Evolutionary conservation across 345 rosid species (phyloP), one percentile per base, ranked within the genome.

Genomic region (Rhizophora apiculata): DNA sequence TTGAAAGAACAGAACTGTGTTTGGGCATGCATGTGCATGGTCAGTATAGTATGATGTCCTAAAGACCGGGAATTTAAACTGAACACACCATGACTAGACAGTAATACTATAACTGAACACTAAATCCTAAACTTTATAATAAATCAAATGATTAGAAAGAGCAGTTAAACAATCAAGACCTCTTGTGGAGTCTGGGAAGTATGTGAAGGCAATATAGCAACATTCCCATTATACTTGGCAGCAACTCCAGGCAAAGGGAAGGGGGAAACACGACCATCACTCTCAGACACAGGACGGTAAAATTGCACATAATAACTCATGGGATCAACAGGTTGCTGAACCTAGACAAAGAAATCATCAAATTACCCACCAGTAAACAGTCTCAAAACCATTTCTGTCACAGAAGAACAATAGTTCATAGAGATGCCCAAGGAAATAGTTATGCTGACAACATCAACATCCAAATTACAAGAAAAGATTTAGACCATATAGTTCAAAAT

Each of bases 311-410:
- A 87, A 78, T 82, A 90, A 76, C 85, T 84, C 19, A 88, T 68
- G 63, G 96, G 84, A 85, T 93, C 98, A 86, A 84, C 79, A 56
- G 94, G 90, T 74, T 86, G 97, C 63, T 81, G 94, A 64, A 88
- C 88, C 92, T 88, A 78, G 54, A 76, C 39, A 76, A 29, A 60
- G 54, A 76, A 77, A 79, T 31, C 71, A 68, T 72, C 51, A 70
- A 74, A 76, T 21, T 64, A 64, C 49, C 78, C 36, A 72, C 56
- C 4, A 68, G 30, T 51, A 72, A 67, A 68, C 30, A 55, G 81
- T 60, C 69, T 64, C 2, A 57, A 67, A 62, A 55, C 24, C 46
- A 18, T 66, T 37, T 5, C 63, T 56, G 60, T 2, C 60, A 56
- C 29, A 15, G 6, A 24, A 56, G 18, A 43, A 43, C 49, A 11